phyloP scores from a whole-genome alignment of 2,329 filamentous ascomycete genomes.

The Hypoxylon sp. region DNA sequence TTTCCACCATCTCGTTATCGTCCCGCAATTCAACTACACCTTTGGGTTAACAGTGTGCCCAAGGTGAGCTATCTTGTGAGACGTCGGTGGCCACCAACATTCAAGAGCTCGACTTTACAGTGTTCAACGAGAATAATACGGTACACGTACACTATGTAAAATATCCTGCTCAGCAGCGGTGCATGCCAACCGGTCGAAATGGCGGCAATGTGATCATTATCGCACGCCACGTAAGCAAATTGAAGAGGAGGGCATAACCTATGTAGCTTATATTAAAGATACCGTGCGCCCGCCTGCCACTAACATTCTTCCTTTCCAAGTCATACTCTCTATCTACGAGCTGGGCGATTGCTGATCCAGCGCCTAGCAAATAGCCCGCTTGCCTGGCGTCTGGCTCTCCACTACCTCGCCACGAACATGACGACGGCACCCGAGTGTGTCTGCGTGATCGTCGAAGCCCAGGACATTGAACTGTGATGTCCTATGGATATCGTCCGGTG shows the following conservation, averaged over 20 bases:
- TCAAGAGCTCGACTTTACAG: neutral
- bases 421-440: slow-evolving; percentile 67
- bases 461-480: slow-evolving; percentile 70
- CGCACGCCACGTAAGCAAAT: slow-evolving; percentile 70
- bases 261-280: slow-evolving; percentile 69
- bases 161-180: too few species aligned
- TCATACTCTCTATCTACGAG: slow-evolving; percentile 3
- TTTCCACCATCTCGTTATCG: too few species aligned
- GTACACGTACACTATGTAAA: neutral
- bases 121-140: neutral
- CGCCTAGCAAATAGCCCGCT: slow-evolving; percentile 60
- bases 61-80: neutral
- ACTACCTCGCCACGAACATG: slow-evolving; percentile 74
- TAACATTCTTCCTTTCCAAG: neutral
- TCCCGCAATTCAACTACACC: too few species aligned
- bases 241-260: slow-evolving; percentile 67
- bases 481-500: slow-evolving; percentile 74
- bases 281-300: slow-evolving; percentile 27
- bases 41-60: too few species aligned
- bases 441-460: slow-evolving; percentile 67
- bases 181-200: slow-evolving; percentile 72
- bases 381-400: slow-evolving; percentile 67
- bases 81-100: neutral
- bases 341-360: neutral
- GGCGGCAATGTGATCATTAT: slow-evolving; percentile 78